phyloP scores from a whole-genome alignment of 2,329 filamentous ascomycete species.

The Xylaria sp. region DNA sequence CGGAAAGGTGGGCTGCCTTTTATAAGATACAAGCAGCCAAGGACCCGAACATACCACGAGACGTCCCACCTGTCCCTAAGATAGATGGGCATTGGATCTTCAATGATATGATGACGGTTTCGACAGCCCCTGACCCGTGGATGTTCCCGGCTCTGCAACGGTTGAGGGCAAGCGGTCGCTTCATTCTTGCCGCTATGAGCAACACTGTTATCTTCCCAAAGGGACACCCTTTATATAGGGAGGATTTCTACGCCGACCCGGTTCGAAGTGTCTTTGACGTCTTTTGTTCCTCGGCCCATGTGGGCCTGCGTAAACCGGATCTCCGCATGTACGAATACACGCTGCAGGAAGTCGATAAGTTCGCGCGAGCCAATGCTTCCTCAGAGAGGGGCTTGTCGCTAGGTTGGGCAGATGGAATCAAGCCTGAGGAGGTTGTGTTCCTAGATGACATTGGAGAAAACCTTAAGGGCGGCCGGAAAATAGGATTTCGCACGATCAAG shows the following conservation, averaged over 20 bases:
- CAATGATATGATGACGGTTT: conserved; percentile 87
- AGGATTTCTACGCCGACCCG: conserved; percentile 63
- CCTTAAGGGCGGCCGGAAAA: conserved; percentile 77
- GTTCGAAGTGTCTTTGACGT: conserved; percentile 80
- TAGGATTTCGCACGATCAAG: conserved; percentile 85
- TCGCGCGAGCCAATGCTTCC: conserved; percentile 62
- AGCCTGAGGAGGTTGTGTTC: conserved; percentile 79
- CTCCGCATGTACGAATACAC: conserved; percentile 81
- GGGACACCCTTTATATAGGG: conserved; percentile 72
- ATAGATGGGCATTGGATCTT: conserved; percentile 85
- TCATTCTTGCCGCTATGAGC: conserved; percentile 82
- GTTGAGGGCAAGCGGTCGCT: conserved; percentile 71
- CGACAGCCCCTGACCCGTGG: conserved; percentile 79
- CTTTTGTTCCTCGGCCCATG: conserved; percentile 86
- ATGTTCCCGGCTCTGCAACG: conserved; percentile 85
- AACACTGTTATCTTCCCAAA: conserved; percentile 90
- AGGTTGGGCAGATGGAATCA: conserved; percentile 63
- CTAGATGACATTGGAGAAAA: conserved; percentile 96
- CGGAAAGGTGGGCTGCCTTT: conserved; percentile 75
- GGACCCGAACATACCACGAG: conserved; percentile 52
- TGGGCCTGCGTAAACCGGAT: conserved; percentile 89
- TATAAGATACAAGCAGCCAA: conserved; percentile 58
- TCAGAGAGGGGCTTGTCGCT: conserved; percentile 52
- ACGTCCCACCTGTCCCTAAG: conserved; percentile 71
- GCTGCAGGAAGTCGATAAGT: conserved; percentile 71